Conservation (phyloP, 352 stramenopile species). For the Globisporangium viniferum region DNA sequence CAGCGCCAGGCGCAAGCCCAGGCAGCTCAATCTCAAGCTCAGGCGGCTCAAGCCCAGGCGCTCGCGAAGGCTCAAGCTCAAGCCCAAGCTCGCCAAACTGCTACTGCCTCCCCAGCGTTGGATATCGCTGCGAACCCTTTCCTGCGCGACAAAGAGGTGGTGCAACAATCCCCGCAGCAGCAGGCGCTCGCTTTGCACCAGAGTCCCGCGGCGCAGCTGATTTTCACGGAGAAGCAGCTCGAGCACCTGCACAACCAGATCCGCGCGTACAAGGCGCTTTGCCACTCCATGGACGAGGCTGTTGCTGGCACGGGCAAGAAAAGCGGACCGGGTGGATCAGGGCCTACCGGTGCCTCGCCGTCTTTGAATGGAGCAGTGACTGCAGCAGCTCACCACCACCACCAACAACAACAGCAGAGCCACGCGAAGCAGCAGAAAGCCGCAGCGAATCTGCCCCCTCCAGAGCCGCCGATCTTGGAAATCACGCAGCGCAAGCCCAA, state of each 20-base stretch:
- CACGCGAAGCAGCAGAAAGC: conserved; percentile 5
- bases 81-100: conserved; percentile 12
- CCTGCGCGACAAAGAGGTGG: conserved; percentile 52
- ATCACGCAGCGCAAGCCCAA: conserved; percentile 46
- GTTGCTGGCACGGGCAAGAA: conserved; percentile 30
- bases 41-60: conserved; percentile 18
- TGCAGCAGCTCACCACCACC: not conserved
- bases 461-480: conserved; percentile 19
- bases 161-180: conserved; percentile 26
- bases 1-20: conserved; percentile 29
- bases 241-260: conserved; percentile 86
- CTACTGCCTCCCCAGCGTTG: conserved; percentile 20
- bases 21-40: conserved; percentile 19
- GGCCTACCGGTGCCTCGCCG: not conserved
- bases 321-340: not conserved
- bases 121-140: conserved; percentile 60
- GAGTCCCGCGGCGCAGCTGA: conserved; percentile 34
- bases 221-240: conserved; percentile 86
- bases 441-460: not conserved
- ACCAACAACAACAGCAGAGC: conserved; percentile 4
- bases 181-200: conserved; percentile 34
- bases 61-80: conserved; percentile 20
- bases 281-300: conserved; percentile 78
- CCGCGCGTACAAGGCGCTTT: conserved; percentile 77
- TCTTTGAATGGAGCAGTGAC: not conserved